Conservation (phyloP, 2,329 filamentous ascomycete species). For the Aspergillus japonicus region DNA sequence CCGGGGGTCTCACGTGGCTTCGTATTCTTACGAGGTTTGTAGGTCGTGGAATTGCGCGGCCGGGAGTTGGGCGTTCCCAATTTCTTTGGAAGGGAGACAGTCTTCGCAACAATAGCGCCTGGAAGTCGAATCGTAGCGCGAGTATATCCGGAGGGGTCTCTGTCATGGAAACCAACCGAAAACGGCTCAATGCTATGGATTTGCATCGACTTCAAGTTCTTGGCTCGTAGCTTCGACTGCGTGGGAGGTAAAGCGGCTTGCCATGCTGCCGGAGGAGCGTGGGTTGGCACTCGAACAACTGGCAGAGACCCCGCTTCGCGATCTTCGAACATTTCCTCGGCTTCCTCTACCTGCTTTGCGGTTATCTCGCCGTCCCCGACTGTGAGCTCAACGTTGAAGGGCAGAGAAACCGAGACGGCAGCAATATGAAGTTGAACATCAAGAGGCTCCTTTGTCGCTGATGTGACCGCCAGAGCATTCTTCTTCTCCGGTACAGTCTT, state of each 20-base stretch:
- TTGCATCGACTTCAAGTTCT: constrained; percentile 57
- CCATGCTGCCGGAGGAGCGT: constrained; percentile 63
- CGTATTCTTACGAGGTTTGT: constrained; percentile 31
- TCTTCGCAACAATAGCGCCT: constrained; percentile 45
- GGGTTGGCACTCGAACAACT: constrained; percentile 64
- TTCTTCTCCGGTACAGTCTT: constrained; percentile 52
- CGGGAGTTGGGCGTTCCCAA: constrained; percentile 24
- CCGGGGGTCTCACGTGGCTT: constrained; percentile 32
- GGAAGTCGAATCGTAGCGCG: constrained; percentile 50
- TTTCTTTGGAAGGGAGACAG: constrained; percentile 40
- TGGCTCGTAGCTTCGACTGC: constrained; percentile 36
- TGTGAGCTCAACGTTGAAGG: constrained; percentile 42
- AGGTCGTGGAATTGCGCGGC: constrained; percentile 27
- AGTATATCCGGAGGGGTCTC: constrained; percentile 35
- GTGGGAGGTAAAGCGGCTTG: constrained; percentile 50
- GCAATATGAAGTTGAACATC: constrained; percentile 55
- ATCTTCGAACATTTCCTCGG: constrained; percentile 78
- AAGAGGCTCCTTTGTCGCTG: constrained; percentile 65
- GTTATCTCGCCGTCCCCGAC: constrained; percentile 49
- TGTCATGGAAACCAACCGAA: constrained; percentile 41
- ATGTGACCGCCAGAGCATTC: constrained; percentile 59
- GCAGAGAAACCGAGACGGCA: constrained; percentile 71
- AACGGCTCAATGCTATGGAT: constrained; percentile 49
- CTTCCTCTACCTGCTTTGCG: constrained; percentile 71
- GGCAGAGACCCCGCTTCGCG: constrained; percentile 78